Base-by-base conservation (phyloP, 306 rosid genomes). In the Luffa acutangula region DNA sequence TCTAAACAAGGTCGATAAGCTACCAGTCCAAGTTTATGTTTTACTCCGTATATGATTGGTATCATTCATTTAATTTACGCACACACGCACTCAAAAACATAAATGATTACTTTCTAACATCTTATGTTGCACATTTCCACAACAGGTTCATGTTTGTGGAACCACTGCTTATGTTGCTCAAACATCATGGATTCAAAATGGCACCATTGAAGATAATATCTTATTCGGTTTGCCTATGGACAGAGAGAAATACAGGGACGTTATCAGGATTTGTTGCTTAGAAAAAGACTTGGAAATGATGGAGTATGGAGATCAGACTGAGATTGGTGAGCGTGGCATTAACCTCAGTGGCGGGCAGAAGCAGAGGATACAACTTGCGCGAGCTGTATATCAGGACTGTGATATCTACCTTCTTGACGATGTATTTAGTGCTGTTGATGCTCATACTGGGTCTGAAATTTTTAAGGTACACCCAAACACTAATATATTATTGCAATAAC, bases 351-450 rank as follows among this genome's bases (percentile, higher is more conserved):
- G 98, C 39, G 98, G 98, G 33, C 91, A 94, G 72, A 94, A 94
- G 82, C 98, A 94, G 80, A 82, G 97, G 79, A 87, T 94, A 85
- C 98, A 94, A 80, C 88, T 94, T 33, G 98, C 97, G 25, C 82
- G 98, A 67, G 98, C 98, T 66, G 89, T 91, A 63, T 92, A 92
- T 80, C 89, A 87, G 82, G 90, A 91, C 85, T 87, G 97, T 0
- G 98, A 92, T 86, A 84, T 94, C 82, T 94, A 89, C 78, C 89
- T 94, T 80, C 86, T 92, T 15, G 98, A 94, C 15, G 98, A 94
- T 46, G 97, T 97, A 85, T 91, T 94, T 77, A 94, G 98, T 84
- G 98, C 98, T 6, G 97, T 94, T 67, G 98, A 94, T 87, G 97
- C 97, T 43, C 97, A 89, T 82, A 94, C 98, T 0, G 97, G 92